These are phyloP conservation scores for Allium sativum DNA, from an alignment of 106 monocot genomes.

Conservation along the genomic window DNA sequence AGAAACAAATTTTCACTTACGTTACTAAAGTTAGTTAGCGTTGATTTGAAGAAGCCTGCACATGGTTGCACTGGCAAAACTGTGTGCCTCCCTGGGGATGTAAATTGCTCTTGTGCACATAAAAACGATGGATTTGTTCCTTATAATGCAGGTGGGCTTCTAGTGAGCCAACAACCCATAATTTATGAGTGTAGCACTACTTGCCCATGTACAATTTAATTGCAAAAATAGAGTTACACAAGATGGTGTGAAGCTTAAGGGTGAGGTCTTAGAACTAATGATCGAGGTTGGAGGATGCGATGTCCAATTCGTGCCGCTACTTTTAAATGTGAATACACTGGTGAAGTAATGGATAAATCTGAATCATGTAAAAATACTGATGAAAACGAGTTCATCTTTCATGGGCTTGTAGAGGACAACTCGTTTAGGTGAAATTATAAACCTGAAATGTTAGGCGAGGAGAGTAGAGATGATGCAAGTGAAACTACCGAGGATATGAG, in stretches of 20 bases:
- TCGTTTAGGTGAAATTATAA: constrained; percentile 53
- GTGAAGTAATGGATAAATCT: constrained; percentile 30
- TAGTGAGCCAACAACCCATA: constrained; percentile 38
- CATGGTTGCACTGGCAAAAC: constrained; percentile 49
- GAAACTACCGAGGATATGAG: constrained; percentile 22
- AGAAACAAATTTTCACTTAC: constrained; percentile 46
- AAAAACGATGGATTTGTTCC: constrained; percentile 53
- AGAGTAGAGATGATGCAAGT: constrained; percentile 8
- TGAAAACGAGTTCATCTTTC: constrained; percentile 34
- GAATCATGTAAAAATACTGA: constrained; percentile 19
- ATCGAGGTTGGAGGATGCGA: constrained; percentile 73
- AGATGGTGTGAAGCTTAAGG: constrained; percentile 46
- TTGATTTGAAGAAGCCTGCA: constrained; percentile 12
- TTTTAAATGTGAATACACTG: constrained; percentile 73
- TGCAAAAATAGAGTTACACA: constrained; percentile 62
- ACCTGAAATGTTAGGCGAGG: constrained; percentile 52
- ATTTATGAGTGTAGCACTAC: constrained; percentile 51
- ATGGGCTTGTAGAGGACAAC: constrained; percentile 24
- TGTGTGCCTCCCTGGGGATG: constrained; percentile 48
- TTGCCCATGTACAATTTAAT: constrained; percentile 43
- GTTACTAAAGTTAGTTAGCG: constrained; percentile 17
- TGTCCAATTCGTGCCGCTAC: constrained; percentile 67
- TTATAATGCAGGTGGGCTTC: constrained; percentile 49
- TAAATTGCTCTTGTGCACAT: constrained; percentile 42
- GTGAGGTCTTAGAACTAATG: constrained; percentile 60